Base-by-base conservation (phyloP, 345 rosid species). In the Dovyalis caffra region DNA sequence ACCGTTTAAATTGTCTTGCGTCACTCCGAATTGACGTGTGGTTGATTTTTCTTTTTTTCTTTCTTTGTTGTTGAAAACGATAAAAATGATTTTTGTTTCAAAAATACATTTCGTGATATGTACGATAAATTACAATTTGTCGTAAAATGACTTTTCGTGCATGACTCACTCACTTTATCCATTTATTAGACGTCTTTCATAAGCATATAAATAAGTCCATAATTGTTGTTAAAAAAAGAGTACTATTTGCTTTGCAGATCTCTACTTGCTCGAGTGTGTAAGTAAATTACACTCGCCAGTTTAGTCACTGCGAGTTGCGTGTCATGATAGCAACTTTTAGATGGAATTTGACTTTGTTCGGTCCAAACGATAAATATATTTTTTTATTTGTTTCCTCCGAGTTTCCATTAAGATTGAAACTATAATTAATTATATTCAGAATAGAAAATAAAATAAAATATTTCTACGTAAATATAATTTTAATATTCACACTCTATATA, bases 21-120 rank as follows among this genome's bases (percentile, higher is more conserved):
- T 85, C 87, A 80, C 81, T n/a, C 37, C 0, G 80, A 84, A 78
- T 78, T 79, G 84, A 82, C 88, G 79, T 74, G 81, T 18, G 61
- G 76, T 25, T 73, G 40, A 28, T 18, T 70, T 23, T 69, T 5
- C 0, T 18, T 49, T 4, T 51, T 45, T 21, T 21, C 33, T 14
- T 23, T 45, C 37, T 23, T 14, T n/a, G n/a, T 16, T 14, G 25
- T 31, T 4, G 1, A 0, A 62, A 16, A 51, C 73, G 75, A 75
- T 60, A 72, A 60, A 14, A 67, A 1, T 20, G 57, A 15, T 25
- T 38, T 33, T 33, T 40, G n/a, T 73, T 21, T 16, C 9, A 33
- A 26, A 40, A 0, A 1, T 8, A 9, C 7, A 34, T 70, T 1
- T 60, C 74, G 69, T n/a, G 65, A 68, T n/a, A n/a, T 56, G 1